Evolutionary conservation across 2,329 filamentous ascomycete genomes (phyloP), one percentile per base, ranked within the genome.

Genomic region (Trichothecium sympodiale): DNA sequence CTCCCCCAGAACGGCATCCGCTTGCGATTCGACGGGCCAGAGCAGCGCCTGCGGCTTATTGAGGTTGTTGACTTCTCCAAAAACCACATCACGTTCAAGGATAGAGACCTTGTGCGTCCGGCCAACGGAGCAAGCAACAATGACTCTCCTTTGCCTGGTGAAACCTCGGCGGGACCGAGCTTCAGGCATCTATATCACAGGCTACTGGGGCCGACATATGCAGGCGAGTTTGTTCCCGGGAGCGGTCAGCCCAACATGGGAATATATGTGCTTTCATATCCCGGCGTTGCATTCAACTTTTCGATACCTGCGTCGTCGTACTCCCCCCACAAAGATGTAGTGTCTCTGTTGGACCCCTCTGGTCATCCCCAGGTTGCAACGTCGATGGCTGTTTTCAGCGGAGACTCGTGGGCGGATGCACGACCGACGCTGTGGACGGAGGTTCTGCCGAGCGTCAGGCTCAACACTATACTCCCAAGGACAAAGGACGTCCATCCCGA

Each of bases 141-240:
- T 3, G 45, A 43, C 13, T 56, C 58, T 6, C 53, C 58, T 3
- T 38, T 47, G 4, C 50, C 51, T 0, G 56, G 55, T 6, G 55
- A 56, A 33, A 51, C 54, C 0, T 45, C 56, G 3, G 41, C 44
- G 2, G 85, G 85, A 0, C 88, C 87, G 4, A 81, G 74, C 13
- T 94, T 94, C 55, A 74, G 81, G 40, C 85, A 93, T 56, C 80
- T 98, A 45, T 98, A 96, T 55, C 86, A 94, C 49, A 79, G 84
- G 36, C 67, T 95, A n/a, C 79, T 98, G 43, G 91, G 91, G 0
- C 88, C 88, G 14, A 93, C 89, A 0, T 96, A 94, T 54, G 83
- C 83, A 2, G 91, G 91, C 43, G 91, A 98, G 64, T 98, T 89
- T 51, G 71, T 94, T 27, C 71, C 80, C 8, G 51, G 64, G 2